Evolutionary conservation across 164 flowering plant species (phyloP).

Genomic region (Tetrastigma voinierianum): DNA sequence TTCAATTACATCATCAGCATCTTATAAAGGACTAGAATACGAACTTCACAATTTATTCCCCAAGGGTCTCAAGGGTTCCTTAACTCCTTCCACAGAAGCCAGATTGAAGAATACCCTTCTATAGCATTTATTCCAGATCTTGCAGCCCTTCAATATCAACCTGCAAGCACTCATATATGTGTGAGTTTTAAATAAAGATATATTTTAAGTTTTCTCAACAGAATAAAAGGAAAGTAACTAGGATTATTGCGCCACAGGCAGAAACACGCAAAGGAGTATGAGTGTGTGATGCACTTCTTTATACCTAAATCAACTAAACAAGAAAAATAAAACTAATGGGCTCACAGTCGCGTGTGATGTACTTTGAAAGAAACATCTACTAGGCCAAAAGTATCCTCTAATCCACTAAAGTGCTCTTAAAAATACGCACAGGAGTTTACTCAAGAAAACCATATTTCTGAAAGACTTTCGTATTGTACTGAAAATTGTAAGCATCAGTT

Average conservation of each 20-base stretch:
- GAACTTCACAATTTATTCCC: conserved; percentile 73
- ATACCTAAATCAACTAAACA: no score
- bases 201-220: background rate
- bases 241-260: background rate
- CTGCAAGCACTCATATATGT: conserved; percentile 33
- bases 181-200: background rate
- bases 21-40: conserved; percentile 45
- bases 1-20: conserved; percentile 36
- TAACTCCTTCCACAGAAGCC: conserved; percentile 32
- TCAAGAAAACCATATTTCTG: background rate
- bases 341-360: no score
- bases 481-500: background rate
- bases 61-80: conserved; percentile 36
- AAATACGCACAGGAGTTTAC: no score
- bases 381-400: no score
- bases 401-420: no score
- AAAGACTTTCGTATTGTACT: background rate
- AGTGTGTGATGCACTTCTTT: no score
- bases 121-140: conserved; percentile 62
- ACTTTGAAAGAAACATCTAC: no score
- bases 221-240: background rate
- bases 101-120: conserved; percentile 22
- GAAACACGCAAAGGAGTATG: no score
- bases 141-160: conserved; percentile 85
- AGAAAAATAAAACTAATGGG: no score